Conservation (phyloP, 192 early-diverging fungal species). For the Allomyces macrogynus region DNA sequence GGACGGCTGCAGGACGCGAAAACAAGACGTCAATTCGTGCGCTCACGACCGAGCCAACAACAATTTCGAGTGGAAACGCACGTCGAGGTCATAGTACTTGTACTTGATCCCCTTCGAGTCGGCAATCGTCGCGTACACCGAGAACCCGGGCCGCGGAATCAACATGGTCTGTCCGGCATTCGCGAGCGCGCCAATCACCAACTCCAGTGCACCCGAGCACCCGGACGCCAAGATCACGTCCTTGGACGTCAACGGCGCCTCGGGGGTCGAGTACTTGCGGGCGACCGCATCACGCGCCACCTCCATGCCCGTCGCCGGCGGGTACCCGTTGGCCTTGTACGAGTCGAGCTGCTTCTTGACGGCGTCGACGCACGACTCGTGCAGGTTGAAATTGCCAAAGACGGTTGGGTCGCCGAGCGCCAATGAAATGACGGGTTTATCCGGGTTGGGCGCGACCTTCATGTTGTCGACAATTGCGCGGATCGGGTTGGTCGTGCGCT, state of each 20-base stretch:
- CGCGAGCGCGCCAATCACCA: conserved; percentile 49
- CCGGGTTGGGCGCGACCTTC: conserved; percentile 35
- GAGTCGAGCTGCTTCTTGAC: conserved; percentile 41
- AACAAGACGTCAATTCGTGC: too few relatives aligned
- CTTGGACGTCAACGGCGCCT: conserved; percentile 44
- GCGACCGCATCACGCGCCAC: conserved; percentile 58
- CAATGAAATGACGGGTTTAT: conserved; percentile 10
- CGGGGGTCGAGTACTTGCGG: conserved; percentile 36
- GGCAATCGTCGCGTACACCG: conserved; percentile 67
- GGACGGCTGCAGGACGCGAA: too few relatives aligned
- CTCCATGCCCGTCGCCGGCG: conserved; percentile 35
- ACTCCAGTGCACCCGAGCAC: conserved; percentile 54
- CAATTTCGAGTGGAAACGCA: too few relatives aligned
- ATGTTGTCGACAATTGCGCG: conserved; percentile 61
- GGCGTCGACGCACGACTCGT: conserved; percentile 43
- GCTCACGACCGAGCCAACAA: too few relatives aligned
- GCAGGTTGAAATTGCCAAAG: conserved; percentile 77
- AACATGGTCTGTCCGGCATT: conserved; percentile 69
- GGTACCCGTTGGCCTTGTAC: conserved; percentile 69
- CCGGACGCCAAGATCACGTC: conserved; percentile 69
- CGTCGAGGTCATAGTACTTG: conserved; percentile 58
- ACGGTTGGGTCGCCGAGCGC: conserved; percentile 59
- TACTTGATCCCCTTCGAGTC: conserved; percentile 53
- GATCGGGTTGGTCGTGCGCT: conserved; percentile 70
- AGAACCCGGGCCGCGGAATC: conserved; percentile 66